phyloP scores from a whole-genome alignment of 306 rosid genomes.

The Dryas octopetala region DNA sequence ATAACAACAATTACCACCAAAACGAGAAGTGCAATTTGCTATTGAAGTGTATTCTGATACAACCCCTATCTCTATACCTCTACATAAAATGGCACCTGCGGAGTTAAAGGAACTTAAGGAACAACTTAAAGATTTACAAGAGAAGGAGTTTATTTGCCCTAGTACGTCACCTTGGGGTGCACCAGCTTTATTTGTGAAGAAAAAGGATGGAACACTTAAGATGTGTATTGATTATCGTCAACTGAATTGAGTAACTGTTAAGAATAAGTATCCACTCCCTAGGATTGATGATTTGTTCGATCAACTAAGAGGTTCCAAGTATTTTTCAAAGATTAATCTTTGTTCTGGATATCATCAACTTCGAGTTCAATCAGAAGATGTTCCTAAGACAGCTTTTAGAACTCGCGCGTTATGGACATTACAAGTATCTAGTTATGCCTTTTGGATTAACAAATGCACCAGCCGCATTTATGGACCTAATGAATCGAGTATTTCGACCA shows the following conservation, averaged over 20 bases:
- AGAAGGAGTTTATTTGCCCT: neutral
- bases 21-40: neutral
- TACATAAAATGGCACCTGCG: neutral
- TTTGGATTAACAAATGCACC: no score
- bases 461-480: neutral
- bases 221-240: neutral
- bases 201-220: neutral
- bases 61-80: neutral
- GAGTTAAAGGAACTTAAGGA: neutral
- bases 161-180: neutral
- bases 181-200: neutral
- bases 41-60: neutral
- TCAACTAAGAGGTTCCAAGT: neutral
- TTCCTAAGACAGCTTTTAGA: neutral
- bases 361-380: neutral
- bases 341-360: neutral
- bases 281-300: neutral
- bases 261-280: neutral
- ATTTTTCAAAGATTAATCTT: neutral
- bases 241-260: neutral
- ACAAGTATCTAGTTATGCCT: no score
- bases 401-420: neutral
- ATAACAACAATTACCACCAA: neutral
- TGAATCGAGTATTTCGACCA: neutral
- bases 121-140: neutral